These are phyloP conservation scores for Miscanthus sacchariflorus DNA, from an alignment of 202 grass and related monocot species.

Conservation along the genomic window DNA sequence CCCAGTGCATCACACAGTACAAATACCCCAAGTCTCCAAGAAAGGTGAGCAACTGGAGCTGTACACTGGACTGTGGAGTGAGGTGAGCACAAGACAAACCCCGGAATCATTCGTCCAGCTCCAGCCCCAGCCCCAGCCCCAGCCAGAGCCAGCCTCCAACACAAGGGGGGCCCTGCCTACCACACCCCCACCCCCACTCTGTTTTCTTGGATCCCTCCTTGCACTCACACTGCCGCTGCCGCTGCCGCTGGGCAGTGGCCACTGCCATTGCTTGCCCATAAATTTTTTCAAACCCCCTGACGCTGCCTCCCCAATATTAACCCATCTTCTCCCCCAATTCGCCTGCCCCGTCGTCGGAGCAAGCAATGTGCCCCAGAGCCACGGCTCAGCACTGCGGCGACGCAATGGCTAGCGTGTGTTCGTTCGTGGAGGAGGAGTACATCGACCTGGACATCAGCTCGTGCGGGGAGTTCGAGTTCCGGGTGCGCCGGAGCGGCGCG, in stretches of 20 bases:
- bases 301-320: slow-evolving; percentile 39
- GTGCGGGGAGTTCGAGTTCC: slow-evolving; percentile 48
- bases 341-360: slow-evolving; percentile 26
- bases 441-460: slow-evolving; percentile 77
- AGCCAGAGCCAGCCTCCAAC: slow-evolving; percentile 12
- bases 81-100: slow-evolving; percentile 44
- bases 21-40: neutral
- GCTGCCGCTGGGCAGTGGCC: slow-evolving; percentile 18
- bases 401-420: slow-evolving; percentile 43
- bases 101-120: slow-evolving; percentile 51
- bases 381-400: slow-evolving; percentile 44
- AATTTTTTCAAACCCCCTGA: slow-evolving; percentile 40
- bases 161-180: slow-evolving; percentile 36
- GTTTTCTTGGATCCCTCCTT: slow-evolving; percentile 69
- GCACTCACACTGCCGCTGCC: neutral
- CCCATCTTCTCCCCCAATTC: slow-evolving; percentile 20
- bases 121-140: neutral
- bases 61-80: neutral
- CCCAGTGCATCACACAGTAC: neutral
- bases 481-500: slow-evolving; percentile 39
- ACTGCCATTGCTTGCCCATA: slow-evolving; percentile 47
- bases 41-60: neutral
- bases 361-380: slow-evolving; percentile 59
- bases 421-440: slow-evolving; percentile 63
- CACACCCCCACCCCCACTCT: slow-evolving; percentile 43